phyloP scores from a whole-genome alignment of 2,329 filamentous ascomycete genomes.

The Bipolaris bicolor region DNA sequence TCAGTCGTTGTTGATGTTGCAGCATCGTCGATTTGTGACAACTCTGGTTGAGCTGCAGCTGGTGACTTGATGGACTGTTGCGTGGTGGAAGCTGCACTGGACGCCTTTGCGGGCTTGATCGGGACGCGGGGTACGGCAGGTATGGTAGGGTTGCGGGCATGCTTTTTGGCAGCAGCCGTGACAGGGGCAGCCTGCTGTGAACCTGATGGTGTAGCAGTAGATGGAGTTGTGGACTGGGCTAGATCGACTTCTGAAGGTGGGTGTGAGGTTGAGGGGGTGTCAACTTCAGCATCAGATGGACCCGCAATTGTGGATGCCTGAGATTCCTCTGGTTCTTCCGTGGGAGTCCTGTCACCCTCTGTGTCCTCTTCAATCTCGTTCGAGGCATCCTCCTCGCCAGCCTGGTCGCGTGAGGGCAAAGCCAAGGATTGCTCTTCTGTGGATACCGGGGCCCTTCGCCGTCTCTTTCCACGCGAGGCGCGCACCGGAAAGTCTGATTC shows the following conservation, averaged over 20 bases:
- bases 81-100: constrained; percentile 44
- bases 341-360: constrained; percentile 50
- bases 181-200: constrained; percentile 46
- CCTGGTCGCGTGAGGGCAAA: constrained; percentile 57
- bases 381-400: constrained; percentile 21
- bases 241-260: constrained; percentile 63
- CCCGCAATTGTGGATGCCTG: constrained; percentile 54
- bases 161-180: constrained; percentile 40
- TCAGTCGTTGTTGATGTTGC: constrained; percentile 14
- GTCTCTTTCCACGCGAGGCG: constrained; percentile 54
- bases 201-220: constrained; percentile 57
- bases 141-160: constrained; percentile 52
- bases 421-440: constrained; percentile 53
- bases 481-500: constrained; percentile 61
- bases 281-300: constrained; percentile 55
- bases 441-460: constrained; percentile 49
- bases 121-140: constrained; percentile 61
- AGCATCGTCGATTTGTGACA: constrained; percentile 15
- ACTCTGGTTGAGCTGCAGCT: constrained; percentile 20
- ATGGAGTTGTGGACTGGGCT: constrained; percentile 63
- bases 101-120: constrained; percentile 51
- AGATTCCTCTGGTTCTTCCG: constrained; percentile 46
- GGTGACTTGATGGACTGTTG: constrained; percentile 44
- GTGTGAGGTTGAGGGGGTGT: constrained; percentile 65
- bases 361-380: constrained; percentile 21